A percentile compares a stretch with the other conserved stretches of the same genome.
Conservation (phyloP, 2,329 filamentous ascomycete species). For the Fusarium udum region DNA sequence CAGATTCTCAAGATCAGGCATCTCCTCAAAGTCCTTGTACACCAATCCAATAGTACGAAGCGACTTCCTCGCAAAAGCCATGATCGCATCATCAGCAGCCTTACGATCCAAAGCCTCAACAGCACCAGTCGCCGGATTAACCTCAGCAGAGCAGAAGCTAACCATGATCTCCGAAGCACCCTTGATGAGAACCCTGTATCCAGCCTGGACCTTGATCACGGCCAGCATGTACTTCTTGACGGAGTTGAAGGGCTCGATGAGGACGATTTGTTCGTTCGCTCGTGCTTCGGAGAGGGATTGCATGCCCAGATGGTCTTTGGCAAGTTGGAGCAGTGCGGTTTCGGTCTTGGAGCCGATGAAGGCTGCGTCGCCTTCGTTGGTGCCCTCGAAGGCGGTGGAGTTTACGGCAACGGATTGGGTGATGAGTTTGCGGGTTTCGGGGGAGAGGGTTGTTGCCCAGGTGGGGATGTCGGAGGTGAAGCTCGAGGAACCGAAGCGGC, state of each 20-base stretch:
- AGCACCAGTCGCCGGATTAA: slow-evolving; percentile 57
- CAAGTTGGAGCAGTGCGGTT: slow-evolving; percentile 75
- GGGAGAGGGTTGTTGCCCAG: slow-evolving; percentile 38
- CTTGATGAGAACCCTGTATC: slow-evolving; percentile 69
- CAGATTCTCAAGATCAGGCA: slow-evolving; percentile 64
- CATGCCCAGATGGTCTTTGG: slow-evolving; percentile 73
- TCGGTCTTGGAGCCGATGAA: slow-evolving; percentile 84
- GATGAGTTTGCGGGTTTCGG: slow-evolving; percentile 41
- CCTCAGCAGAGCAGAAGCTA: slow-evolving; percentile 59
- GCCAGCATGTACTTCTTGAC: slow-evolving; percentile 77
- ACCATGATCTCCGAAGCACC: slow-evolving; percentile 72
- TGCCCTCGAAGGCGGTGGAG: slow-evolving; percentile 80
- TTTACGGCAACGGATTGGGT: slow-evolving; percentile 64
- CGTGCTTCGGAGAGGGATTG: slow-evolving; percentile 71
- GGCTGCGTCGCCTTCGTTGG: slow-evolving; percentile 69
- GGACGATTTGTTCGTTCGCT: slow-evolving; percentile 66
- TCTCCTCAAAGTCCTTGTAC: slow-evolving; percentile 79
- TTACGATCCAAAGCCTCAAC: slow-evolving; percentile 58
- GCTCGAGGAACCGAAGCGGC: slow-evolving; percentile 61
- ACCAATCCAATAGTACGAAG: slow-evolving; percentile 85
- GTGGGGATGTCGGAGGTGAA: slow-evolving; percentile 45
- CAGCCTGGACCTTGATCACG: slow-evolving; percentile 62
- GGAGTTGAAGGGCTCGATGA: slow-evolving; percentile 80
- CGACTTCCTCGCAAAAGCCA: slow-evolving; percentile 80
- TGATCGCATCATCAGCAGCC: slow-evolving; percentile 71